Percentiles rank a stretch among this genome's conserved stretches.
These are phyloP conservation scores for Salicornia ramosissima DNA, from an alignment of 148 eudicot genomes.

Conservation along the genomic window DNA sequence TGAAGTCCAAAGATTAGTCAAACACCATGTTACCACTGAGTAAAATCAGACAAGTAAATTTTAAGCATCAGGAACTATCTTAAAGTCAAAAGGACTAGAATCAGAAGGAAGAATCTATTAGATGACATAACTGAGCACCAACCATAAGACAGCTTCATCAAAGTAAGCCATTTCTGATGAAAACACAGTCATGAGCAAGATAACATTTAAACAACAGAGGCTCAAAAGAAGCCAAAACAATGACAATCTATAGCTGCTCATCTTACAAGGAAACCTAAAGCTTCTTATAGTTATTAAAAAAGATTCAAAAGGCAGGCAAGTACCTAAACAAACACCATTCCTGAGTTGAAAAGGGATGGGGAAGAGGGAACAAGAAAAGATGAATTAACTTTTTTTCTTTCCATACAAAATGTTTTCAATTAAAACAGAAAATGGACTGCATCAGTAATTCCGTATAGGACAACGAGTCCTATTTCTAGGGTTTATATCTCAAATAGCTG, in stretches of 20 bases:
- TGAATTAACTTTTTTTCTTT: neutral
- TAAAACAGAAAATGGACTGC: neutral
- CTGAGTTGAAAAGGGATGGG: neutral
- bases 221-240: neutral
- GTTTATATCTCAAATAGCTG: neutral
- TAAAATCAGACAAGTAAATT: neutral
- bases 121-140: neutral
- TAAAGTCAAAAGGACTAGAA: neutral
- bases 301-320: no score
- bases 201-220: neutral
- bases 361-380: neutral
- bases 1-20: neutral
- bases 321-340: neutral
- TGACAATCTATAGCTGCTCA: slow-evolving; percentile 7
- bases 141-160: slow-evolving; percentile 1
- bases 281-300: neutral
- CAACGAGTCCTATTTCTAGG: neutral
- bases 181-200: neutral
- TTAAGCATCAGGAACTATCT: neutral
- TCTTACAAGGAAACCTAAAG: neutral
- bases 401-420: neutral
- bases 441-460: neutral
- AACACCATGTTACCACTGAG: slow-evolving; percentile 9
- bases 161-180: neutral
- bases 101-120: neutral